These are phyloP conservation scores for Cornus controversa DNA, from an alignment of 148 eudicot genomes.

Conservation along the genomic window DNA sequence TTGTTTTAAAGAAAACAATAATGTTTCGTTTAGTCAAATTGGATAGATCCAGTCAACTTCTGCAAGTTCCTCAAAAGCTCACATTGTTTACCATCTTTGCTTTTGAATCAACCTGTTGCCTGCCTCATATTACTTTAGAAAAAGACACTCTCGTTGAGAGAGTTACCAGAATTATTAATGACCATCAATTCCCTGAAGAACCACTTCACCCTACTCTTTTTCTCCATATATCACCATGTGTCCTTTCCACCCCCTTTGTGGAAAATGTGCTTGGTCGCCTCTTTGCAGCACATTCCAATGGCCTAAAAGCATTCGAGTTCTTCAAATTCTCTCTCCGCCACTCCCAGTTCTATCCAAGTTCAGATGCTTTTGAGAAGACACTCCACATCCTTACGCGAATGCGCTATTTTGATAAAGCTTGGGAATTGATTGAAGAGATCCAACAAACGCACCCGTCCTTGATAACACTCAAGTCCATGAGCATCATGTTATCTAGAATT, in stretches of 20 bases:
- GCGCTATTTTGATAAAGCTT: conserved; percentile 81
- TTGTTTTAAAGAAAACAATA: background rate
- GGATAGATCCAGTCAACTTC: conserved; percentile 8
- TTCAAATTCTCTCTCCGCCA: conserved; percentile 54
- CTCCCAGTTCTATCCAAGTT: conserved; percentile 43
- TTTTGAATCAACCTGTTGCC: conserved; percentile 26
- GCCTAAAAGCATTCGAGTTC: conserved; percentile 84
- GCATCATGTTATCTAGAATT: conserved; percentile 69
- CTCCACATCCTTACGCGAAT: conserved; percentile 80
- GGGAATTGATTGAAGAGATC: conserved; percentile 74
- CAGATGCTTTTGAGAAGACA: conserved; percentile 82
- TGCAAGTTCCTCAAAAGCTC: conserved; percentile 17
- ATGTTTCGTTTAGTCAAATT: conserved; percentile 19
- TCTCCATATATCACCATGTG: conserved; percentile 35
- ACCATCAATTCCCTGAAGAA: conserved; percentile 68
- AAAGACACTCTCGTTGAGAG: conserved; percentile 37
- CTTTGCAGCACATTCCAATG: conserved; percentile 72
- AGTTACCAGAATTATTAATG: conserved; percentile 61
- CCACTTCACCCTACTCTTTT: conserved; percentile 63
- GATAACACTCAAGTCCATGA: conserved; percentile 78
- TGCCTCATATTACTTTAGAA: conserved; percentile 19
- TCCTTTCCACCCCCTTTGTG: conserved; percentile 49
- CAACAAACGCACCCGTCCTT: conserved; percentile 42
- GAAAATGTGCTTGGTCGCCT: conserved; percentile 76
- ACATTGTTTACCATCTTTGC: conserved; percentile 13